Evolutionary conservation across 2,329 filamentous ascomycete genomes (phyloP), one percentile per base, ranked within the genome.

Genomic region (Pseudogymnoascus sp.): DNA sequence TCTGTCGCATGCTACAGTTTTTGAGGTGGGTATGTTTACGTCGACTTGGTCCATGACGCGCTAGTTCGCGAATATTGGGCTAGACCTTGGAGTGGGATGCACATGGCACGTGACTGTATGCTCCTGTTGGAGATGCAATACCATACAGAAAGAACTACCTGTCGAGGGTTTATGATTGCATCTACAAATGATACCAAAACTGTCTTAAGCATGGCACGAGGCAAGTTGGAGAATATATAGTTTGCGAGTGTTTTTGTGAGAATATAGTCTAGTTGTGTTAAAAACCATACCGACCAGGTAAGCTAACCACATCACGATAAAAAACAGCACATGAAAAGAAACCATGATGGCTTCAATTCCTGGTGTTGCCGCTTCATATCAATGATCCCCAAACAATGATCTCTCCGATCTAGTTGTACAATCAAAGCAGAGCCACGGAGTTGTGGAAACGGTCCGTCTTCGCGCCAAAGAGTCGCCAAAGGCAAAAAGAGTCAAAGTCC

Each of bases 181-280:
- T 6, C 12, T 37, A n/a, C 11, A n/a, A 14, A 37, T 6, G 14
- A 37, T n/a, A 37, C 4, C 34, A n/a, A 14, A 37, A 6, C 22
- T 25, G 22, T 30, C 18, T 50, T n/a, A 30, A 16, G 25, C 25
- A n/a, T 20, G 11, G 14, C 43, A 54, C 47, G 28, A 9, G 20
- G 47, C 28, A 54, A 34, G 47, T 32, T 32, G 28, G 16, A 54
- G 47, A 54, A 8, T n/a, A 54, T 32, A 54, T 38, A 58, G 32
- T 58, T 58, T 58, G 34, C 32, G 37, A 58, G 38, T 58, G 57
- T 58, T 58, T 58, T 58, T 58, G 57, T 58, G 37, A 58, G 57
- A 58, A 37, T 38, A 58, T 39, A 58, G 57, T 58, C 57, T 58
- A 58, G 37, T 58, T 38, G 34, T 58, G 57, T 37, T 39, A 58